phyloP scores from a whole-genome alignment of 805 yeast species.

The Pichia heedii region DNA sequence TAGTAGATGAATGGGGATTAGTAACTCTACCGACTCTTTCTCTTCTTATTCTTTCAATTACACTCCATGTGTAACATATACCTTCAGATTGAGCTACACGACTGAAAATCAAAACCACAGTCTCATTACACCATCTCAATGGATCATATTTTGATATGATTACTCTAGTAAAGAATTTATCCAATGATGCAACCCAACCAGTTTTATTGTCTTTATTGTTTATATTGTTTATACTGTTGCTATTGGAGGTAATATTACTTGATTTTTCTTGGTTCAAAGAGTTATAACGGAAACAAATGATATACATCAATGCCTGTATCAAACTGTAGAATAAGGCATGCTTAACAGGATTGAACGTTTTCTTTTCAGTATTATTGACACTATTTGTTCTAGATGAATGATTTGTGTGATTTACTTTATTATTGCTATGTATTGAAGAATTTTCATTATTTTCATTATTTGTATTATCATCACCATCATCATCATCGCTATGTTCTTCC shows the following conservation, averaged over 20 bases:
- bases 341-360: slow-evolving; percentile 6
- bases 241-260: slow-evolving; percentile 5
- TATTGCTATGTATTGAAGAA: neutral
- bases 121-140: slow-evolving; percentile 83
- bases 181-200: slow-evolving; percentile 73
- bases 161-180: slow-evolving; percentile 78
- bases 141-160: slow-evolving; percentile 89
- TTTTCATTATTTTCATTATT: neutral
- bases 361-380: neutral
- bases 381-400: neutral
- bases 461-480: slow-evolving; percentile 33
- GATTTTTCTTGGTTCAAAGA: slow-evolving; percentile 29
- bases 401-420: neutral
- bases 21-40: slow-evolving; percentile 36
- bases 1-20: neutral
- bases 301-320: slow-evolving; percentile 81
- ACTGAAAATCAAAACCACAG: slow-evolving; percentile 90
- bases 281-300: slow-evolving; percentile 80
- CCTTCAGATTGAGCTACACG: slow-evolving; percentile 83
- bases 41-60: slow-evolving; percentile 82
- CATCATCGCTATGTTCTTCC: slow-evolving; percentile 77
- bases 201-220: slow-evolving; percentile 9
- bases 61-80: slow-evolving; percentile 86
- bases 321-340: slow-evolving; percentile 63
- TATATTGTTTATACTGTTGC: neutral